Evolutionary conservation across 2,329 filamentous ascomycete genomes (phyloP).

Genomic region (Calonectria montana): DNA sequence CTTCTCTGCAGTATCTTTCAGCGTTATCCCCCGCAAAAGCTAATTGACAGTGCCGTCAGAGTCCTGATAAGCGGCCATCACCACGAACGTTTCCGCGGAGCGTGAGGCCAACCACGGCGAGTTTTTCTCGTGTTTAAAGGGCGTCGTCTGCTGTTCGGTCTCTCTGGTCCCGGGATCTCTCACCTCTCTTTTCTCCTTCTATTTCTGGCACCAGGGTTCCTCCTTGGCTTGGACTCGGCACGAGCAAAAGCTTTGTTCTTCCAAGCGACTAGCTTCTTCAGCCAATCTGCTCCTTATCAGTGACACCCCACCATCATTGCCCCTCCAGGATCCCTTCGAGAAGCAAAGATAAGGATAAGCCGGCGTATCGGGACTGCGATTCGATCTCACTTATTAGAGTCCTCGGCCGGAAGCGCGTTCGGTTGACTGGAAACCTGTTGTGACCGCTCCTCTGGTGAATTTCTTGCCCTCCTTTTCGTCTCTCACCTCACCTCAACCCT

Average conservation of each 20-base stretch:
- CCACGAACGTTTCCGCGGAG: background rate
- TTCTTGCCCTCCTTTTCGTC: background rate
- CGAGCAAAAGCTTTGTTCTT: slow-evolving; percentile 12
- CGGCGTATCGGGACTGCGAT: slow-evolving; percentile 7
- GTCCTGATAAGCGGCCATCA: slow-evolving; percentile 23
- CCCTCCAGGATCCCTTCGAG: slow-evolving; percentile 15
- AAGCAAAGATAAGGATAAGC: slow-evolving; percentile 39
- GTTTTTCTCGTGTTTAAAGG: background rate
- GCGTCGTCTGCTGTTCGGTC: background rate
- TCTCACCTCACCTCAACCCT: slow-evolving; percentile 4
- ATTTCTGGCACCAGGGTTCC: background rate
- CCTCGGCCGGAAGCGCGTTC: slow-evolving; percentile 1
- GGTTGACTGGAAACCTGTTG: slow-evolving; percentile 19
- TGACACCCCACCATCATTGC: slow-evolving; percentile 37
- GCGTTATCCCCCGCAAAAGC: slow-evolving; percentile 22
- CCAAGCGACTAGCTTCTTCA: slow-evolving; percentile 4
- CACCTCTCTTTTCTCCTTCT: background rate
- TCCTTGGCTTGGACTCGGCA: background rate
- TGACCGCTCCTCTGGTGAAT: slow-evolving; percentile 1
- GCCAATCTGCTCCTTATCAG: slow-evolving; percentile 36
- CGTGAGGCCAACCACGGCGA: background rate
- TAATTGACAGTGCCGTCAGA: background rate
- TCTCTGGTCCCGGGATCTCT: background rate
- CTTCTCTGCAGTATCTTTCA: background rate
- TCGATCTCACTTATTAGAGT: slow-evolving; percentile 3